Base-by-base conservation (phyloP, 2,329 filamentous ascomycete species). In the Neonectria ditissima region DNA sequence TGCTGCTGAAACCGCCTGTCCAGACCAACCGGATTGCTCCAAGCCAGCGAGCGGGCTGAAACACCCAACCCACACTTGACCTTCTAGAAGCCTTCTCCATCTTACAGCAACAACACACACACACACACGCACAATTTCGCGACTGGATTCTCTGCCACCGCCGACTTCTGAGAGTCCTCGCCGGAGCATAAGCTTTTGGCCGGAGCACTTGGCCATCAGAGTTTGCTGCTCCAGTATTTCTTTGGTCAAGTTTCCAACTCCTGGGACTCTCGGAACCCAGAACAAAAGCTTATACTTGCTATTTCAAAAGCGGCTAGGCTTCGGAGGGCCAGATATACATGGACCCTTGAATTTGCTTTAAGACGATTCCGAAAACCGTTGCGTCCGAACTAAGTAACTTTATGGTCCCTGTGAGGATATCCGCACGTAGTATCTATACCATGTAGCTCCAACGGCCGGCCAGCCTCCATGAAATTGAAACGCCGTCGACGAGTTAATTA, bases 51-150 rank as follows among this genome's bases (percentile, higher is more conserved):
- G 39, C 48, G 50, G 61, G 62, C 69, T 73, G 71, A 73, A 73
- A 73, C 71, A 69, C 52, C 60, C 63, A 68, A 63, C 56, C 71
- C 68, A 66, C 71, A 52, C 62, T 65, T 61, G 62, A 32, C 54
- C 60, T 73, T 73, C 71, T 73, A 71, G 71, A 73, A 73, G 65
- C 63, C 69, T 73, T 73, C 69, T 71, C 60, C 39, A 67, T 65
- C 68, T 59, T 62, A 52, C 51, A 66, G 54, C 37, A 34, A 41
- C 41, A 41, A n/a, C n/a, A n/a, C n/a, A n/a, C n/a, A n/a, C n/a
- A n/a, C n/a, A n/a, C n/a, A n/a, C n/a, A n/a, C n/a, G n/a, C 37
- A 39, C 37, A 41, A 41, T 28, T 69, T 51, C 57, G 24, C 51
- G 45, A 59, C 51, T 61, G 32, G 37, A 64, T 59, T 58, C 65